Evolutionary conservation across 768 basidiomycete species (phyloP).

Genomic region (Scleroderma bovista): DNA sequence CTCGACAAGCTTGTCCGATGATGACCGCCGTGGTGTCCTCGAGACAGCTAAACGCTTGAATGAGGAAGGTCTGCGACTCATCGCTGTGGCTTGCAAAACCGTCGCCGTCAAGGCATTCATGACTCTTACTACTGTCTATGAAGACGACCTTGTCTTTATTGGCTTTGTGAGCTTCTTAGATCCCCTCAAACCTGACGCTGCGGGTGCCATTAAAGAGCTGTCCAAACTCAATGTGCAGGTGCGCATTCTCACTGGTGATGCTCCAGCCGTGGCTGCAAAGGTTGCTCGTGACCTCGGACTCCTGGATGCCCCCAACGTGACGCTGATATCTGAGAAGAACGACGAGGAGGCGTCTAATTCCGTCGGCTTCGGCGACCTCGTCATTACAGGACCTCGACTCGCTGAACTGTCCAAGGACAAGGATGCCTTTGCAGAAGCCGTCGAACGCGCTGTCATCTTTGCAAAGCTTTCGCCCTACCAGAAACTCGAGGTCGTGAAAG

Average conservation of each 20-base stretch:
- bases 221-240: slow-evolving; percentile 27
- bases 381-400: slow-evolving; percentile 26
- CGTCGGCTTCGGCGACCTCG: slow-evolving; percentile 18
- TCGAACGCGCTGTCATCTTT: slow-evolving; percentile 28
- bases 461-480: slow-evolving; percentile 29
- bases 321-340: slow-evolving; percentile 15
- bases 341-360: slow-evolving; percentile 16
- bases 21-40: slow-evolving; percentile 18
- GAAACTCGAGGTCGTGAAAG: slow-evolving; percentile 30
- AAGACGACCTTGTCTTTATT: slow-evolving; percentile 24
- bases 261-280: slow-evolving; percentile 31
- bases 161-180: slow-evolving; percentile 27
- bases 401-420: slow-evolving; percentile 23
- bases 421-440: slow-evolving; percentile 20
- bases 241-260: slow-evolving; percentile 33
- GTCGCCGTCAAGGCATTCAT: slow-evolving; percentile 10
- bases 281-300: slow-evolving; percentile 34
- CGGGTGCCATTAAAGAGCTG: slow-evolving; percentile 24
- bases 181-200: slow-evolving; percentile 28
- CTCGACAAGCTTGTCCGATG: slow-evolving; percentile 12
- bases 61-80: slow-evolving; percentile 27
- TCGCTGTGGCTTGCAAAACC: slow-evolving; percentile 24
- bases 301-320: slow-evolving; percentile 18
- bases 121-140: slow-evolving; percentile 18
- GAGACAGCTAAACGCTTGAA: slow-evolving; percentile 22